Evolutionary conservation across 176 grass and related monocot genomes (phyloP).

Genomic region (Phoenix roebelenii): DNA sequence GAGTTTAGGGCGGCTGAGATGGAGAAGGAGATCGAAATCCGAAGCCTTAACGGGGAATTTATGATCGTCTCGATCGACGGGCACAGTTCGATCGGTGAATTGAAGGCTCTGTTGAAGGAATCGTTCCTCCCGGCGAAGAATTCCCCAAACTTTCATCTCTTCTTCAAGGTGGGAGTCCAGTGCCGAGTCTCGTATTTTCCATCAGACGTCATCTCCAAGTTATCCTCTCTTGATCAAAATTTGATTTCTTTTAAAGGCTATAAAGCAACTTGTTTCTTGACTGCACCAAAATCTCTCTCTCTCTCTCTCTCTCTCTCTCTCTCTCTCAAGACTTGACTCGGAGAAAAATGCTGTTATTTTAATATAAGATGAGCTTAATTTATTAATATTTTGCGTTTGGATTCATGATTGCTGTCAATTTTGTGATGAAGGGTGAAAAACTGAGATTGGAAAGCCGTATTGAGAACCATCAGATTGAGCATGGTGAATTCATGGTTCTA

Average conservation of each 20-base stretch:
- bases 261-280: no score
- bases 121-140: conserved; percentile 61
- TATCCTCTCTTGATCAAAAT: background rate
- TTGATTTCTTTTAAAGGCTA: background rate
- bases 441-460: conserved; percentile 40
- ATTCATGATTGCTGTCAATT: background rate
- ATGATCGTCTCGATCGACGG: conserved; percentile 25
- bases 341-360: no score
- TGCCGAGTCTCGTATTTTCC: background rate
- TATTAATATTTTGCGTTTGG: conserved; percentile 4
- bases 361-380: no score
- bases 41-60: conserved; percentile 54
- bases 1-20: no score
- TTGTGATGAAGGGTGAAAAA: conserved; percentile 49
- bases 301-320: no score
- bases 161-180: conserved; percentile 50
- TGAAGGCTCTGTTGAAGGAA: conserved; percentile 54
- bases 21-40: conserved; percentile 47
- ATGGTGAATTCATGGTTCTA: conserved; percentile 48
- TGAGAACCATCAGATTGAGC: conserved; percentile 4
- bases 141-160: conserved; percentile 66
- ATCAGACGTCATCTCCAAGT: background rate
- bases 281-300: no score
- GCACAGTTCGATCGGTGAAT: conserved; percentile 44
- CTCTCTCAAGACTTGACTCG: no score